Percentiles rank a stretch among this genome's conserved stretches.
These are phyloP conservation scores for Castanospermum australe DNA, from an alignment of 306 rosid species.

Conservation along the genomic window DNA sequence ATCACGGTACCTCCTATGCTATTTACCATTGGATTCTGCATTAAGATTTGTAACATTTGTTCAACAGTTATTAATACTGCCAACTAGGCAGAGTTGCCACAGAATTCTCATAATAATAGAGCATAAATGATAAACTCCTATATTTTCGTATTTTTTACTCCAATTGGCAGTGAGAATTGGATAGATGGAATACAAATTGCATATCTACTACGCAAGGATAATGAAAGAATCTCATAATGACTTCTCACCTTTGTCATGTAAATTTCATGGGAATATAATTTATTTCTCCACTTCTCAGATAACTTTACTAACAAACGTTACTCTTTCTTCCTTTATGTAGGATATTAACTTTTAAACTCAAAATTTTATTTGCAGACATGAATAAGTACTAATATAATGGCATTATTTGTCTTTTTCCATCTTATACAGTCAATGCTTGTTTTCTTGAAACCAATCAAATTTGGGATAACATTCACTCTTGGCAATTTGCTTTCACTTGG, in stretches of 20 bases:
- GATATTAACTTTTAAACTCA: conserved; percentile 18
- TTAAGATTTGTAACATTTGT: background rate
- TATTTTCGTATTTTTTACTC: background rate
- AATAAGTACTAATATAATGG: conserved; percentile 32
- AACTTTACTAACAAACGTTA: conserved; percentile 6
- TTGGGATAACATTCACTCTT: conserved; percentile 85
- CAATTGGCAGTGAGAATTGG: background rate
- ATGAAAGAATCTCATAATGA: background rate
- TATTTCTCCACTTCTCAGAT: conserved; percentile 15
- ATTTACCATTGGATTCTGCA: background rate
- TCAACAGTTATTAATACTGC: background rate
- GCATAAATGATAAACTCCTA: background rate
- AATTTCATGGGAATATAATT: conserved; percentile 9
- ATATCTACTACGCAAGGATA: background rate
- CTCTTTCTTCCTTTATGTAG: background rate
- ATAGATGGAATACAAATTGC: background rate
- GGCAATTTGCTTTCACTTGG: conserved; percentile 93
- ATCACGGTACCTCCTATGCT: background rate
- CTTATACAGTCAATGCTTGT: conserved; percentile 91
- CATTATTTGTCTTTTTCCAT: conserved; percentile 24
- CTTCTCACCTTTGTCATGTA: conserved; percentile 2
- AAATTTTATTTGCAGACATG: conserved; percentile 13
- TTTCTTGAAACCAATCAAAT: conserved; percentile 89
- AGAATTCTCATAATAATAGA: background rate
- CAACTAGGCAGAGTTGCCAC: background rate